Base-by-base conservation (phyloP, 495 filamentous ascomycete species). In the Cladorrhinum samala region DNA sequence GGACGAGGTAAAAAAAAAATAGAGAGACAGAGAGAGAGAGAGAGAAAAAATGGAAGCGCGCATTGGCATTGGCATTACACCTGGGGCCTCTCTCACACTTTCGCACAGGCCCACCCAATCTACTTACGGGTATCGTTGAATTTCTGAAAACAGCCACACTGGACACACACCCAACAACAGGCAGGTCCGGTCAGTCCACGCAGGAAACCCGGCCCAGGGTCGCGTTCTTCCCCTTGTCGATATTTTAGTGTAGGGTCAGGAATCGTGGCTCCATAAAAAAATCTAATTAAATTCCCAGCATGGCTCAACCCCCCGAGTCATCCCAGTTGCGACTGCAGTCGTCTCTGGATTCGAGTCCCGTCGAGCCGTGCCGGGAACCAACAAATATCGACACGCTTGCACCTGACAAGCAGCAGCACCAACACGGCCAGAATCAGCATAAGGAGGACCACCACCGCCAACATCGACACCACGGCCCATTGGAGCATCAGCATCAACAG, bases 281-380 rank as follows among this genome's bases (percentile, higher is more conserved):
- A 59, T 65, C 65, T 67, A 70, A 70, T 70, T 68, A 70, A 70
- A 70, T 67, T 63, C 63, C 65, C 67, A 70, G 55, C 61, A 70
- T 70, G 67, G 67, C 67, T 65, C 67, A 70, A 68, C 59, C 61
- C 62, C 55, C 64, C 59, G 63, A 61, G 48, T 49, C 59, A 56
- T 60, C 46, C 59, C 61, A 49, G 56, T 63, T 59, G 56, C 65
- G 63, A 58, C 61, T 55, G 49, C 58, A 58, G 59, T 63, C 55
- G 55, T 61, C 57, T 60, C 56, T 58, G 52, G 60, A 61, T 60
- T 56, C 58, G 43, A 57, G 45, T 64, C 54, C 54, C 45, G 56
- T 42, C 49, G 55, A 66, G 60, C 50, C 61, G 61, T 63, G 56
- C 37, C 27, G 27, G 11, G 52, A 46, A 47, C 56, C 50, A 42